Evolutionary conservation across 1,284 basidiomycete genomes (phyloP).

Genomic region (Grifola frondosa): DNA sequence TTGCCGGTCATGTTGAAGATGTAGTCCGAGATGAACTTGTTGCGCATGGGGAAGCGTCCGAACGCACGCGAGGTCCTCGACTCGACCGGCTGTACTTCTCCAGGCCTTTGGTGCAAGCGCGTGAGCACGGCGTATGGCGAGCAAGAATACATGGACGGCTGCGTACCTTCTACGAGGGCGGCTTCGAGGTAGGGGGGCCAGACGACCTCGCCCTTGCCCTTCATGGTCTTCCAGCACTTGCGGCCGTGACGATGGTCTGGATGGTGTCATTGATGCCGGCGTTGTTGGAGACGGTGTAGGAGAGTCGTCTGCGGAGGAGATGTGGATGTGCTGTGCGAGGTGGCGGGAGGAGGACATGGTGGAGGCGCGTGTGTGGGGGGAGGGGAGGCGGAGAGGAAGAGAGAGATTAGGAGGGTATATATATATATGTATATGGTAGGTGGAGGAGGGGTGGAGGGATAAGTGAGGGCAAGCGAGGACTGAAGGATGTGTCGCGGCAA

Average conservation of each 20-base stretch:
- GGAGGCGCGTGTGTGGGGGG: constrained; percentile 3
- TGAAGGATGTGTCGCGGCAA: too few species aligned
- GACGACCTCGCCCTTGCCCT: constrained; percentile 64
- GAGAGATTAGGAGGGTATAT: constrained; percentile 5
- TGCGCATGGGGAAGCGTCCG: constrained; percentile 72
- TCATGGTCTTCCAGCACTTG: constrained; percentile 73
- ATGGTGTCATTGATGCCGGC: constrained; percentile 33
- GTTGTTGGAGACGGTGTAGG: constrained; percentile 28
- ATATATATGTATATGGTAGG: constrained; percentile 5
- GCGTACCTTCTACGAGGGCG: constrained; percentile 67
- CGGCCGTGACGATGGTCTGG: constrained; percentile 65
- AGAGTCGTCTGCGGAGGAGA: constrained; percentile 34
- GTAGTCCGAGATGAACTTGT: constrained; percentile 75
- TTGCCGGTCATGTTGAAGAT: constrained; percentile 65
- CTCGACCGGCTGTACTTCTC: constrained; percentile 70
- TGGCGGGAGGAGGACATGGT: constrained; percentile 22
- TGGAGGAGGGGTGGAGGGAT: constrained; percentile 3
- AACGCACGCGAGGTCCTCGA: constrained; percentile 68
- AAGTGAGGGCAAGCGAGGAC: too few species aligned
- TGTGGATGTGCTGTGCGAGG: constrained; percentile 30
- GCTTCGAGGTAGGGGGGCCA: constrained; percentile 78
- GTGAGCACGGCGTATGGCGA: too few species aligned
- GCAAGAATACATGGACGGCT: constrained; percentile 6
- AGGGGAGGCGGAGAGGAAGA: constrained; percentile 1
- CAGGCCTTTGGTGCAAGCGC: constrained; percentile 42